These are phyloP conservation scores for Angophora floribunda DNA, from an alignment of 345 rosid genomes.

Conservation along the genomic window DNA sequence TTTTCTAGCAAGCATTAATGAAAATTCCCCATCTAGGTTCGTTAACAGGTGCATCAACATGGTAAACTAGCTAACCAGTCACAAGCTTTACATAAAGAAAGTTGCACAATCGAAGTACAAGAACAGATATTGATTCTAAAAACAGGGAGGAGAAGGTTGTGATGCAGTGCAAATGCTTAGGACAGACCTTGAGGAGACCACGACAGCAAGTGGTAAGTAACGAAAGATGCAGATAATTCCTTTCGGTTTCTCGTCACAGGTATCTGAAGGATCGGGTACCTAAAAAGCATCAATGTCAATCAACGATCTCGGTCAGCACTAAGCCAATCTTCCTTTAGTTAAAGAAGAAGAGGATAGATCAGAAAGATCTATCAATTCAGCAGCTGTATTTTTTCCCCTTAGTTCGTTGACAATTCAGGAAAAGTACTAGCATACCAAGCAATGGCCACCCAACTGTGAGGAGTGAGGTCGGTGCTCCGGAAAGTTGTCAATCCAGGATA, in stretches of 20 bases:
- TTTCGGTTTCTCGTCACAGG: conserved; percentile 5
- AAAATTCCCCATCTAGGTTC: neutral
- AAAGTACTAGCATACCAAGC: conserved; percentile 17
- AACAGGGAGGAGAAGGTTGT: neutral
- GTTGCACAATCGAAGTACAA: neutral
- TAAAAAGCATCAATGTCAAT: neutral
- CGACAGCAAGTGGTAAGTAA: conserved; percentile 30
- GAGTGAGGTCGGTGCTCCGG: conserved; percentile 14
- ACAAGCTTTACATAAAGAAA: neutral
- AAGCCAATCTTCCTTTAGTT: neutral
- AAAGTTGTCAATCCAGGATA: conserved; percentile 7
- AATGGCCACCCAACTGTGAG: conserved; percentile 25
- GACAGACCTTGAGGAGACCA: conserved; percentile 21
- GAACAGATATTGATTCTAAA: neutral
- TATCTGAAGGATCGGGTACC: conserved; percentile 19
- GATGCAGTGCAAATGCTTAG: neutral
- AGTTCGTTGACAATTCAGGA: neutral
- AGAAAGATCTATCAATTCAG: neutral
- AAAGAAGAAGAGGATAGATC: neutral
- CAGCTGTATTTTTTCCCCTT: neutral
- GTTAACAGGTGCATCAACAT: neutral
- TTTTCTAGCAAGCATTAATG: neutral
- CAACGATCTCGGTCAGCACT: neutral
- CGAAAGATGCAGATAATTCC: conserved; percentile 29
- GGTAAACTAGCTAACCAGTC: neutral